phyloP scores from a whole-genome alignment of 257 asterid species.

The Ilex aquifolium region DNA sequence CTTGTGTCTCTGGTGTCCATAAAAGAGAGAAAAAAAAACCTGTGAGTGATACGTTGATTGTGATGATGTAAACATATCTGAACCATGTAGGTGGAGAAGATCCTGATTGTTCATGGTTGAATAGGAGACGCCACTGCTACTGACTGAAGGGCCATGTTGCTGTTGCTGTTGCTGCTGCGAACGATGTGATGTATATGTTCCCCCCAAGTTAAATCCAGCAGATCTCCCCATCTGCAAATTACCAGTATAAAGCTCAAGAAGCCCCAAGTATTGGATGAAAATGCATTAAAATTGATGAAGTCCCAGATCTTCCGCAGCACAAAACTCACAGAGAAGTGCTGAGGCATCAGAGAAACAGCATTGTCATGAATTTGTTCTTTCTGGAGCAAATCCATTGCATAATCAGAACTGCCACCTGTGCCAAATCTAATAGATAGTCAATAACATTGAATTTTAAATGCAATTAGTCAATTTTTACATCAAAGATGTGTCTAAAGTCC shows the following conservation, averaged over 20 bases:
- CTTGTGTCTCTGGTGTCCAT: too few relatives aligned
- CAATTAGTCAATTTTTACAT: too few relatives aligned
- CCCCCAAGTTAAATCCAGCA: slow-evolving; percentile 65
- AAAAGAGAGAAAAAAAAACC: too few relatives aligned
- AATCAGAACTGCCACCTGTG: slow-evolving; percentile 57
- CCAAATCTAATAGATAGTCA: slow-evolving; percentile 17
- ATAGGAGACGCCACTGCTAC: slow-evolving; percentile 59
- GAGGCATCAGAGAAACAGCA: slow-evolving; percentile 68
- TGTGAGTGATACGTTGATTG: background rate
- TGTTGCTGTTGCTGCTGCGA: slow-evolving; percentile 55
- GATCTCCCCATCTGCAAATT: slow-evolving; percentile 71
- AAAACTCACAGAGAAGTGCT: slow-evolving; percentile 63
- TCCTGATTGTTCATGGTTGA: slow-evolving; percentile 59
- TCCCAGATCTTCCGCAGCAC: background rate
- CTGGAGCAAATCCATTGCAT: slow-evolving; percentile 50
- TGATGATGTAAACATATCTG: slow-evolving; percentile 37
- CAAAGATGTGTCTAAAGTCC: too few relatives aligned
- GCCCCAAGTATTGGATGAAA: background rate
- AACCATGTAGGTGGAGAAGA: slow-evolving; percentile 60
- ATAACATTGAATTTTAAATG: too few relatives aligned
- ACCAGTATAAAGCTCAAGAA: slow-evolving; percentile 1
- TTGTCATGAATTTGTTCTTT: slow-evolving; percentile 77
- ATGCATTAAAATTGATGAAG: background rate
- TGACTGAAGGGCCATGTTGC: slow-evolving; percentile 59
- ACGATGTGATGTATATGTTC: slow-evolving; percentile 66